Evolutionary conservation across 129 eudicot species (phyloP).

Genomic region (Centrapalus pauciflorus): DNA sequence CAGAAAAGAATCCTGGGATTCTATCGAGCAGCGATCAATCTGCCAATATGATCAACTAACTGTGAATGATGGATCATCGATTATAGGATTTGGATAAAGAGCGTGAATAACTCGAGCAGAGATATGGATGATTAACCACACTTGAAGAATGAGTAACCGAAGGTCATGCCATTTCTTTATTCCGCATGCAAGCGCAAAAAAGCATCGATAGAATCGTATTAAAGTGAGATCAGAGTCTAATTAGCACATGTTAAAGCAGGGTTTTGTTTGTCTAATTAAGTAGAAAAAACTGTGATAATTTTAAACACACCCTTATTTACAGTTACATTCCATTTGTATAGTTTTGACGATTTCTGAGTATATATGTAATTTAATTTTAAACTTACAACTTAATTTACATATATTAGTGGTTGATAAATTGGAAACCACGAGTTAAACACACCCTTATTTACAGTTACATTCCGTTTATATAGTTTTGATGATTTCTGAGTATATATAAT

Average conservation of each 20-base stretch:
- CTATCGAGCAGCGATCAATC: not conserved
- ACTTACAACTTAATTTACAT: conserved; percentile 1
- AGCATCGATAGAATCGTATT: not conserved
- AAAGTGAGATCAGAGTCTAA: conserved; percentile 9
- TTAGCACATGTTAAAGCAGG: conserved; percentile 8
- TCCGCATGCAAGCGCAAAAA: not conserved
- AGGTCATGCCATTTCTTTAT: conserved; percentile 5
- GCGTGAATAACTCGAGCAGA: not conserved
- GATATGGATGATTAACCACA: not conserved
- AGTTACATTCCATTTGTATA: no score
- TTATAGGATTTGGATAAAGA: not conserved
- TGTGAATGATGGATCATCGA: not conserved
- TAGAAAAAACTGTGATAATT: not conserved
- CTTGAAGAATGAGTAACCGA: not conserved
- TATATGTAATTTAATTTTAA: no score
- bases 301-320: no score
- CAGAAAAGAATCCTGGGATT: not conserved
- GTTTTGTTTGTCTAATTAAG: not conserved
- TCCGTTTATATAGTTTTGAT: no score
- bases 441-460: no score
- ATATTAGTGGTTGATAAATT: conserved; percentile 5
- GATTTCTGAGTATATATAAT: no score
- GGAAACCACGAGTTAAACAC: no score
- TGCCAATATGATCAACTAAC: not conserved
- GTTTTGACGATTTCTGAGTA: no score